phyloP scores from a whole-genome alignment of 148 eudicot genomes.

The Vaccinium vitisidaea region DNA sequence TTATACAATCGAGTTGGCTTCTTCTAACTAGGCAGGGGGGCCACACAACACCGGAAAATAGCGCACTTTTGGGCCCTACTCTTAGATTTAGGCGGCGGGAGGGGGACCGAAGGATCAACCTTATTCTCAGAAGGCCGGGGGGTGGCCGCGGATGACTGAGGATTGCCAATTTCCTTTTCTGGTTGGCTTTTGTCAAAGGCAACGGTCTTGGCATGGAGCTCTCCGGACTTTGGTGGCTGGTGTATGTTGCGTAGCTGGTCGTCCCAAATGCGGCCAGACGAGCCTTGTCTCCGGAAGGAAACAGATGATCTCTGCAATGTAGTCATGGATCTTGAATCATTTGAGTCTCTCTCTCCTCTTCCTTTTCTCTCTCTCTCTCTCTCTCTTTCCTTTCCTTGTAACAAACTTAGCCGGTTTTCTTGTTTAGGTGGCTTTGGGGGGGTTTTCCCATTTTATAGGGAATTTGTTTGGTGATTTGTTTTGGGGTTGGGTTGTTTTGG shows the following conservation, averaged over 20 bases:
- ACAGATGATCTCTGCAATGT: slow-evolving; percentile 47
- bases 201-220: not conserved
- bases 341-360: not conserved
- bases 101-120: not conserved
- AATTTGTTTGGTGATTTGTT: not conserved
- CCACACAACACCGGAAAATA: slow-evolving; percentile 33
- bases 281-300: slow-evolving; percentile 52
- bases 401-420: slow-evolving; percentile 9
- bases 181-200: not conserved
- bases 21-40: slow-evolving; percentile 13
- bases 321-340: slow-evolving; percentile 22
- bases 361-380: not conserved
- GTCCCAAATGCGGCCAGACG: slow-evolving; percentile 49
- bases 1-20: not conserved
- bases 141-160: not conserved
- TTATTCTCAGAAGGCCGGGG: slow-evolving; percentile 8
- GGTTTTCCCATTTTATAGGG: not conserved
- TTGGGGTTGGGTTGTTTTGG: not conserved
- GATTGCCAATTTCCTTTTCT: not conserved
- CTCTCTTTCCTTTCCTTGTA: not conserved
- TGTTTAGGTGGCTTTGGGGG: not conserved
- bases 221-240: not conserved
- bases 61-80: slow-evolving; percentile 17
- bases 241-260: not conserved
- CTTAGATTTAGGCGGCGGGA: slow-evolving; percentile 11